These are phyloP conservation scores for Phialemonium atrogriseum DNA, from an alignment of 2,329 filamentous ascomycete species.

Conservation along the genomic window DNA sequence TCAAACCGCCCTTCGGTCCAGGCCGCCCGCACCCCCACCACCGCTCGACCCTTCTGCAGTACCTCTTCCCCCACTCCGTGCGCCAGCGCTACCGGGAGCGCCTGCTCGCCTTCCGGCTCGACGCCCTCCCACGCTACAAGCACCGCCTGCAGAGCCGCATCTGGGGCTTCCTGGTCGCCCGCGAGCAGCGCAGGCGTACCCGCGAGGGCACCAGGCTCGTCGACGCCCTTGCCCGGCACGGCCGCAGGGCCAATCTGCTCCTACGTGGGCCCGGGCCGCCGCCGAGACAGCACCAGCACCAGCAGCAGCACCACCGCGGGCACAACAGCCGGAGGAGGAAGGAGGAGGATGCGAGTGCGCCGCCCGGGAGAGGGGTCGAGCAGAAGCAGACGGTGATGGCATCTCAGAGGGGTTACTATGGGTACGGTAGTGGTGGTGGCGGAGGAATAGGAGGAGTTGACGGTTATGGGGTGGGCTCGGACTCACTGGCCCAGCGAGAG, in stretches of 20 bases:
- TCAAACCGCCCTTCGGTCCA: constrained; percentile 28
- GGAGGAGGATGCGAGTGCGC: constrained; percentile 1
- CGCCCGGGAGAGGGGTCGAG: constrained; percentile 5
- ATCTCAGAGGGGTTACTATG: constrained; percentile 13
- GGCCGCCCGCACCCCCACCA: constrained; percentile 30
- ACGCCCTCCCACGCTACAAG: constrained; percentile 64
- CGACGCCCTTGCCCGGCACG: constrained; percentile 31
- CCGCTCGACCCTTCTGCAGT: constrained; percentile 48
- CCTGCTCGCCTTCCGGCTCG: constrained; percentile 63
- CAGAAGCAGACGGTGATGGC: constrained; percentile 13
- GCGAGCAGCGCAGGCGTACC: constrained; percentile 51
- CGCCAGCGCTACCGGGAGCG: constrained; percentile 56
- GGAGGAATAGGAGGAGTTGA: not conserved
- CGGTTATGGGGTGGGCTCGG: constrained; percentile 1
- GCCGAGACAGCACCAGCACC: constrained; percentile 6
- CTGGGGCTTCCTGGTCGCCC: constrained; percentile 63
- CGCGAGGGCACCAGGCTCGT: constrained; percentile 37
- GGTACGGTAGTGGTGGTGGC: constrained; percentile 12
- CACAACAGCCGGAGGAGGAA: constrained; percentile 4
- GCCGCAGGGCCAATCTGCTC: constrained; percentile 38
- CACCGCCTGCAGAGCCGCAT: constrained; percentile 66
- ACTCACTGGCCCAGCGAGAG: constrained; percentile 34
- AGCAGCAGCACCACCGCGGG: not conserved
- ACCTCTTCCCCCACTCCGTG: constrained; percentile 57
- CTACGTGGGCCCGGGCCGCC: constrained; percentile 32